Base-by-base conservation (phyloP, 345 rosid species). In the Trapa bicornis region DNA sequence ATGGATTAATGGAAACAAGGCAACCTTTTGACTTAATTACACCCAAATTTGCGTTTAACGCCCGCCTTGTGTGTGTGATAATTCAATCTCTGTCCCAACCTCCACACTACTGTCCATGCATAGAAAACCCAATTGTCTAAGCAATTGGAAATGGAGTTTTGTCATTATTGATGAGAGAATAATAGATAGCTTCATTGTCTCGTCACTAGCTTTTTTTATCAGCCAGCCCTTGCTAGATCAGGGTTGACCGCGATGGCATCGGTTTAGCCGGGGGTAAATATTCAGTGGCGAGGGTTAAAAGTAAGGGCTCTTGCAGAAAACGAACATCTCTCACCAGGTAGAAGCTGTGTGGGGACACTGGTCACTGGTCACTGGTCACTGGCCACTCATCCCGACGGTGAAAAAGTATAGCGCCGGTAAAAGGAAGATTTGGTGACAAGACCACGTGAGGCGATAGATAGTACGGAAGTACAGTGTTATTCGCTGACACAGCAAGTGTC, bases 11-110 rank as follows among this genome's bases (percentile, higher is more conserved):
- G 32, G 48, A 29, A 50, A 64, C 71, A 60, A 33, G 53, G 43
- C 14, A n/a, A 45, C 71, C 10, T 68, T 57, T 68, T 68, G 71
- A 68, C 71, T 68, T 60, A 60, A 52, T 41, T 8, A 4, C 43
- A 41, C 29, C 29, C 29, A 22, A 36, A 22, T 22, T 54, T 3
- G 6, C 17, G 60, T 68, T 54, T 33, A 3, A 38, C 48, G 56
- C 57, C 56, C 41, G 37, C 13, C 29, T 22, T 22, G 29, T 22
- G 11, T 22, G 29, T 22, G 29, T 22, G 1, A 45, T 3, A 38
- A 32, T 68, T 68, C 64, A 22, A 22, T 45, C 48, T 2, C 48
- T 45, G 43, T 8, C 43, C 48, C 32, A 17, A 38, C 45, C 29
- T 22, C 69, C 41, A 32, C 69, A 42, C 69, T 15, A 66, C 35